Percentiles rank a stretch among this genome's conserved stretches.
Conservation (phyloP, 2,329 filamentous ascomycete species). For the Aurifilum marmelostoma region DNA sequence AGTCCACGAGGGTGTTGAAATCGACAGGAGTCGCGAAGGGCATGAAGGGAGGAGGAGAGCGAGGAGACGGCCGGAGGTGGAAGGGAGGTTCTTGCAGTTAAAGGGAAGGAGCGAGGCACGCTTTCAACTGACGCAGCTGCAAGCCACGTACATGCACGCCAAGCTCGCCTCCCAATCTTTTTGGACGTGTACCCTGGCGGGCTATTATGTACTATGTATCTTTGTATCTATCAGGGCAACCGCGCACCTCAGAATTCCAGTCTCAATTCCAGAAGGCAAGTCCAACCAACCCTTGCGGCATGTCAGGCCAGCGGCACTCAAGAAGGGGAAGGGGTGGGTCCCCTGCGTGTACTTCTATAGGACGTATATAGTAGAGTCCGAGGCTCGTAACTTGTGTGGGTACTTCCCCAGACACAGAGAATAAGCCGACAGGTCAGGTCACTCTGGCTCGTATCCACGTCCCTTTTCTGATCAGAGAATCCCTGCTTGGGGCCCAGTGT, state of each 20-base stretch:
- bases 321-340: neutral
- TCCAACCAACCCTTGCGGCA: neutral
- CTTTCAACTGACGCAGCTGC: neutral
- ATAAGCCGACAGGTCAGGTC: conserved; percentile 17
- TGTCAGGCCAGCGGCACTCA: neutral
- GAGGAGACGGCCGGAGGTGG: neutral
- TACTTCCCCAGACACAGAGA: conserved; percentile 13
- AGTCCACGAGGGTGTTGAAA: neutral
- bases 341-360: neutral
- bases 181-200: neutral
- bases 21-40: neutral
- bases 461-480: neutral
- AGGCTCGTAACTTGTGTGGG: conserved; percentile 5
- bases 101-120: conserved; percentile 1
- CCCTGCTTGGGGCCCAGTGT: neutral
- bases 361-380: neutral
- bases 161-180: neutral
- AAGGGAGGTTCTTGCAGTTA: neutral
- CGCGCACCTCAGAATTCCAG: neutral
- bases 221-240: neutral
- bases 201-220: neutral
- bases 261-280: neutral
- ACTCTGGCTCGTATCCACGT: conserved; percentile 10
- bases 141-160: neutral
- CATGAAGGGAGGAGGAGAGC: neutral